Conservation (phyloP, 164 flowering plant genomes). For the Vitis cinerea region DNA sequence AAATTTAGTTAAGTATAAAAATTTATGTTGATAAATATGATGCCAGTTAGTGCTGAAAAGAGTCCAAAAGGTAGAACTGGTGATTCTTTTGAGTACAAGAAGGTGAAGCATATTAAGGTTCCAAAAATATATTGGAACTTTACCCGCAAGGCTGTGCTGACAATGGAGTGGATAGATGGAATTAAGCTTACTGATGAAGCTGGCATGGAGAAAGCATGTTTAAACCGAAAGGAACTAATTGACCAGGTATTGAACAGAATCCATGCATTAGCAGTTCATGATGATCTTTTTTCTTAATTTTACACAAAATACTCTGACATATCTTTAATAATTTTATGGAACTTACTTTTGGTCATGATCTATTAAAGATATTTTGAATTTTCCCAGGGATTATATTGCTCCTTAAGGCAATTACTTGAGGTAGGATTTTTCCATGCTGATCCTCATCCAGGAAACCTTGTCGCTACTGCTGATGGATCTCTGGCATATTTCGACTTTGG, state of each 20-base stretch:
- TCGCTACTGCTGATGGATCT: constrained; percentile 71
- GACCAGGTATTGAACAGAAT: constrained; percentile 57
- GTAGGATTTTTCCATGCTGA: constrained; percentile 99
- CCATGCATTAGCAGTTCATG: background rate
- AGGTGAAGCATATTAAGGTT: constrained; percentile 48
- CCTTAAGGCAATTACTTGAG: constrained; percentile 92
- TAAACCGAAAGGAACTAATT: constrained; percentile 67
- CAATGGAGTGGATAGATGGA: constrained; percentile 99
- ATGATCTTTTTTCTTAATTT: background rate
- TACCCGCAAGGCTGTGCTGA: constrained; percentile 84
- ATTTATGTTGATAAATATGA: background rate
- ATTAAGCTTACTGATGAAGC: constrained; percentile 87
- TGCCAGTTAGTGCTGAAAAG: constrained; percentile 39
- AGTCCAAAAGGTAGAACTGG: constrained; percentile 17
- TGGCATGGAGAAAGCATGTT: constrained; percentile 48
- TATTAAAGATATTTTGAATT: too few relatives aligned
- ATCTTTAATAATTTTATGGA: background rate
- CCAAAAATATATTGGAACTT: constrained; percentile 91
- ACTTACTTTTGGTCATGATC: background rate
- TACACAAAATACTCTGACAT: too few relatives aligned
- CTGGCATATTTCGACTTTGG: constrained; percentile 98
- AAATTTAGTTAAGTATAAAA: too few relatives aligned
- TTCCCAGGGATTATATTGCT: constrained; percentile 78
- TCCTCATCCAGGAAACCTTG: constrained; percentile 97
- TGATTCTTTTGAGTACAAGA: constrained; percentile 22